Conservation (phyloP, 306 rosid species). For the Vigna angularis region DNA sequence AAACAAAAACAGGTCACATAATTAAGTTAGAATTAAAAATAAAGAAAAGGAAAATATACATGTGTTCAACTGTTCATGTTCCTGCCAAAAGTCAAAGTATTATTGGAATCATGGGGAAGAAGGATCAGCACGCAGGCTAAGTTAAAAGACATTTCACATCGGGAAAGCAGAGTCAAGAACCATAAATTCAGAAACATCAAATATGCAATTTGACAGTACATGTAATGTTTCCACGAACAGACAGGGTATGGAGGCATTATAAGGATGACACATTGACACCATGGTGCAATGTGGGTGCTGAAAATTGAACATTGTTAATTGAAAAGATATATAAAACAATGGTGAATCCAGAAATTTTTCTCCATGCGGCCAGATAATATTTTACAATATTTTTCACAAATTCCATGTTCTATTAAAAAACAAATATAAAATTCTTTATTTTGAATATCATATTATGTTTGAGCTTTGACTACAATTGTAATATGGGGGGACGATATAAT, state of each 20-base stretch:
- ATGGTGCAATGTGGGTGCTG: constrained; percentile 9
- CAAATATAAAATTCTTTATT: too few relatives aligned
- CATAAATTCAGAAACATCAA: constrained; percentile 29
- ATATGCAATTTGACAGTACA: not conserved
- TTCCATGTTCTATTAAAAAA: too few relatives aligned
- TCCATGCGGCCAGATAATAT: too few relatives aligned
- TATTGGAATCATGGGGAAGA: not conserved
- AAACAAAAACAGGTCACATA: not conserved
- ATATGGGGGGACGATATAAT: too few relatives aligned
- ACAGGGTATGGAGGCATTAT: not conserved
- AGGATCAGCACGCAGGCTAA: constrained; percentile 2
- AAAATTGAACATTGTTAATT: not conserved
- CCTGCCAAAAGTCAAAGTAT: not conserved
- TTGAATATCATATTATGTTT: too few relatives aligned
- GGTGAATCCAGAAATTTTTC: too few relatives aligned
- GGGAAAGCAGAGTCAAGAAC: constrained; percentile 5
- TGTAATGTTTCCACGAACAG: constrained; percentile 11
- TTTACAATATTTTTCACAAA: too few relatives aligned
- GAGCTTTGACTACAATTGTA: too few relatives aligned
- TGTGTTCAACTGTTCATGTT: not conserved
- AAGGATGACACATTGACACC: not conserved
- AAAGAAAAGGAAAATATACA: not conserved
- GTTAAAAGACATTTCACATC: not conserved
- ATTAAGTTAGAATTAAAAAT: not conserved
- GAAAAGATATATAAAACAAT: not conserved